Base-by-base conservation (phyloP, 2,329 filamentous ascomycete species). In the Escovopsis sp. region DNA sequence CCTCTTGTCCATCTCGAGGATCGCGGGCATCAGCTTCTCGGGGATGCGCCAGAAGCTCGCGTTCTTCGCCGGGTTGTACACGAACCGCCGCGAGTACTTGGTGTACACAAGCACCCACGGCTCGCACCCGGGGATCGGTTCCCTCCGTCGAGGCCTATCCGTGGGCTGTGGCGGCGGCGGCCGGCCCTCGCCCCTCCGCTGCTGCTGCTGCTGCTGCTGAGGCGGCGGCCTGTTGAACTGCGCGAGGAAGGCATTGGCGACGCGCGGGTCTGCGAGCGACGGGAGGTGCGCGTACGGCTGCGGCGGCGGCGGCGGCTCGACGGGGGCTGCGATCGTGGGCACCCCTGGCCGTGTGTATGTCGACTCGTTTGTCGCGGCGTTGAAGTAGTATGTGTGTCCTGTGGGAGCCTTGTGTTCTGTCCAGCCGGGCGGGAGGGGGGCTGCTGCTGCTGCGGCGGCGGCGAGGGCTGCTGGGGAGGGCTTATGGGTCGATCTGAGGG, bases 31-130 rank as follows among this genome's bases (percentile, higher is more conserved):
- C 31, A 98, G 70, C 57, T 91, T 81, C 42, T 85, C 76, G 0
- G 91, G 91, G 52, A 95, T 91, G 53, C 86, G 86, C 91, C 93
- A 98, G 60, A 87, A 87, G 60, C 88, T 96, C 50, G 87, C 73
- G 32, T 89, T 84, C 49, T 89, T 94, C 41, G 74, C 72, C 0
- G 79, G 75, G 51, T 98, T 94, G 65, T 94, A 84, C 2, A 88
- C 87, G 55, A 98, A 98, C 40, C 88, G 75, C 43, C 91, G 72
- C 16, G 85, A 84, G 47, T 89, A 78, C 57, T 86, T 95, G 1
- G 91, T 98, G 57, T 82, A 84, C n/a, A 98, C 85, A 4, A 98
- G 67, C 0, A 94, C 63, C 91, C 91, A 98, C 13, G 87, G 84
- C 51, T 83, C 80, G 52, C 78, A 84, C 2, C 81, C 81, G 0